Conservation (phyloP, 1,139 yeast genomes). For the Wickerhamiella pararugosa region DNA sequence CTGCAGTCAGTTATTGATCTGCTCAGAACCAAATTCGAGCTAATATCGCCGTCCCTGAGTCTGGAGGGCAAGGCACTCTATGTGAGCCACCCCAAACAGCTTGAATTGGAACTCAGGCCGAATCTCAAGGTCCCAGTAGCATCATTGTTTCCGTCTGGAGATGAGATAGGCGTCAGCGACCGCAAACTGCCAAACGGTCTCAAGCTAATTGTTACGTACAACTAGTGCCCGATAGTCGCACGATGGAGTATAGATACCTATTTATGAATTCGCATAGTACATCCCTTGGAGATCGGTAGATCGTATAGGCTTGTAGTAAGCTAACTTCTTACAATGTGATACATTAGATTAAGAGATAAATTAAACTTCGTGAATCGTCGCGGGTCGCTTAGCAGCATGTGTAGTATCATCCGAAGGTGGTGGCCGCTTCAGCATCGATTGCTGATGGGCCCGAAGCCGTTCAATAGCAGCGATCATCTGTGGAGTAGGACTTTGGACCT, state of each 20-base stretch:
- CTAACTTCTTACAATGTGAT: too few species aligned
- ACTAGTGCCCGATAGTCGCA: too few species aligned
- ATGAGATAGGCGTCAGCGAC: constrained; percentile 45
- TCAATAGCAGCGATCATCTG: constrained; percentile 23
- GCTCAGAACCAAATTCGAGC: constrained; percentile 27
- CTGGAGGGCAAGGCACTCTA: constrained; percentile 33
- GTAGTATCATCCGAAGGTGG: neutral
- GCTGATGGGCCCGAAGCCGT: constrained; percentile 25
- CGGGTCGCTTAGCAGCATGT: constrained; percentile 1
- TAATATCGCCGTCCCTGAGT: constrained; percentile 38
- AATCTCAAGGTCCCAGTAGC: constrained; percentile 30
- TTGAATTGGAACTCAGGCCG: constrained; percentile 35
- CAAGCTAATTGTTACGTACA: neutral
- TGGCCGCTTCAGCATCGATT: constrained; percentile 15
- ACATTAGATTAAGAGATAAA: neutral
- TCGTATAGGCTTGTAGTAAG: too few species aligned
- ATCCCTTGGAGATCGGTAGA: too few species aligned
- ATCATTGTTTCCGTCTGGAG: constrained; percentile 30
- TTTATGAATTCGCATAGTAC: too few species aligned
- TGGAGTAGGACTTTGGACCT: constrained; percentile 25
- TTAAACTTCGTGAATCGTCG: constrained; percentile 5
- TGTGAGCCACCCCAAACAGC: constrained; percentile 36
- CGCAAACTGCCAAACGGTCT: constrained; percentile 31
- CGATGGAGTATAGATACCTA: too few species aligned
- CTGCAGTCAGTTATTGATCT: constrained; percentile 35